These are phyloP conservation scores for Retiboletus flavoniger DNA, from an alignment of 1,284 basidiomycete genomes.

Conservation along the genomic window DNA sequence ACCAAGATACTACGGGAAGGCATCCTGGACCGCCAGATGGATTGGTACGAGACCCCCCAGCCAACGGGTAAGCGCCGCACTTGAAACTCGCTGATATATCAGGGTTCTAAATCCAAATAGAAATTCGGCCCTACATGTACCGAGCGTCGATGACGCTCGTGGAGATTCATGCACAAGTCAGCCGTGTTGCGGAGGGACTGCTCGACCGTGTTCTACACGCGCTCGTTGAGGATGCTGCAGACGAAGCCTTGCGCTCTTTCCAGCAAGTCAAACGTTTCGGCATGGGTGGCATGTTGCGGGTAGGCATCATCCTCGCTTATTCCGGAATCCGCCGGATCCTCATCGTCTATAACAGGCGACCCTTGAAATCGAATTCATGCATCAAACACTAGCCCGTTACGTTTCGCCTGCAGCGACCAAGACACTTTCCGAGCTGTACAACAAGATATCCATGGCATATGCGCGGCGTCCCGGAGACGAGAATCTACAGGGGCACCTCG, in stretches of 20 bases:
- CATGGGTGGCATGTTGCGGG: conserved; percentile 97
- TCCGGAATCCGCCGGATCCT: background rate
- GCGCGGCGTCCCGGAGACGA: conserved; percentile 76
- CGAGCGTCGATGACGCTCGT: conserved; percentile 87
- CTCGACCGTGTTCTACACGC: conserved; percentile 80
- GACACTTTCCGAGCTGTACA: conserved; percentile 88
- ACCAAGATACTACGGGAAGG: conserved; percentile 73
- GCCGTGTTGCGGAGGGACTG: conserved; percentile 73
- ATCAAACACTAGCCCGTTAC: conserved; percentile 90
- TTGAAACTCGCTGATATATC: background rate
- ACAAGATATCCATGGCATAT: conserved; percentile 92
- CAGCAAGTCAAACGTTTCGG: conserved; percentile 85
- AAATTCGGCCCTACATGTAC: conserved; percentile 95
- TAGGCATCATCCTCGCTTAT: conserved; percentile 41
- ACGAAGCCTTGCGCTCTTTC: conserved; percentile 83
- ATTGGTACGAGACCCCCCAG: conserved; percentile 90
- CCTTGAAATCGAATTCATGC: conserved; percentile 97
- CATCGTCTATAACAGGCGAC: conserved; percentile 67
- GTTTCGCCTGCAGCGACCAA: conserved; percentile 79
- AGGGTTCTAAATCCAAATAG: conserved; percentile 40
- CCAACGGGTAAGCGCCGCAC: conserved; percentile 65
- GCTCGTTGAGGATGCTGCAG: conserved; percentile 81
- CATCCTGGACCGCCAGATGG: conserved; percentile 76
- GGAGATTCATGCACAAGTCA: conserved; percentile 89
- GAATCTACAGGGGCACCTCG: conserved; percentile 83